Percentiles rank a stretch among this genome's conserved stretches.
phyloP scores from a whole-genome alignment of 176 grass and related monocot genomes.

The Oryza coarctata region DNA sequence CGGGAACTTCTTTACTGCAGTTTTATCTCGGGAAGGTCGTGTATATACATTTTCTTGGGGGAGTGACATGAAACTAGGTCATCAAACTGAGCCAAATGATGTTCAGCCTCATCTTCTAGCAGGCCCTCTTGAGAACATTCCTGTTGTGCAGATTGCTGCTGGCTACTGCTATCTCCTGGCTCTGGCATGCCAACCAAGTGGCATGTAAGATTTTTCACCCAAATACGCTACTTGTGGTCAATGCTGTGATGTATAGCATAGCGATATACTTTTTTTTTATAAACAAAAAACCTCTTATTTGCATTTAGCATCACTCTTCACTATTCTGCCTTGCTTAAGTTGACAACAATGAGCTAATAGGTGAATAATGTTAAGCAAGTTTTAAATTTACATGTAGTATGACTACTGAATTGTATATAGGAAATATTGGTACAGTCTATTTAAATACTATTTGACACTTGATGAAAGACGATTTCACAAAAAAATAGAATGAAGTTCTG shows the following conservation, averaged over 20 bases:
- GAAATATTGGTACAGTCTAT: neutral
- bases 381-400: neutral
- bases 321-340: neutral
- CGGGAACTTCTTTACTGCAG: conserved; percentile 88
- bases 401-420: neutral
- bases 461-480: neutral
- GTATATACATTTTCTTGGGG: conserved; percentile 95
- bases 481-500: neutral
- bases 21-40: conserved; percentile 77
- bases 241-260: conserved; percentile 8
- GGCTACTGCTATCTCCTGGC: conserved; percentile 89
- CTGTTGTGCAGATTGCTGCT: conserved; percentile 83
- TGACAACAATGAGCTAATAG: neutral
- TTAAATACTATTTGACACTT: neutral
- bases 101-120: conserved; percentile 61
- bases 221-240: neutral
- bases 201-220: conserved; percentile 66
- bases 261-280: neutral
- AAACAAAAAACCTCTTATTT: neutral
- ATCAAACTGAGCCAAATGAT: conserved; percentile 79
- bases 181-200: conserved; percentile 71
- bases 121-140: conserved; percentile 73
- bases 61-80: conserved; percentile 68
- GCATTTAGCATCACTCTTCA: neutral
- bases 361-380: neutral